These are phyloP conservation scores for Cladosporium sp. DNA, from an alignment of 2,329 filamentous ascomycete genomes.

Conservation along the genomic window DNA sequence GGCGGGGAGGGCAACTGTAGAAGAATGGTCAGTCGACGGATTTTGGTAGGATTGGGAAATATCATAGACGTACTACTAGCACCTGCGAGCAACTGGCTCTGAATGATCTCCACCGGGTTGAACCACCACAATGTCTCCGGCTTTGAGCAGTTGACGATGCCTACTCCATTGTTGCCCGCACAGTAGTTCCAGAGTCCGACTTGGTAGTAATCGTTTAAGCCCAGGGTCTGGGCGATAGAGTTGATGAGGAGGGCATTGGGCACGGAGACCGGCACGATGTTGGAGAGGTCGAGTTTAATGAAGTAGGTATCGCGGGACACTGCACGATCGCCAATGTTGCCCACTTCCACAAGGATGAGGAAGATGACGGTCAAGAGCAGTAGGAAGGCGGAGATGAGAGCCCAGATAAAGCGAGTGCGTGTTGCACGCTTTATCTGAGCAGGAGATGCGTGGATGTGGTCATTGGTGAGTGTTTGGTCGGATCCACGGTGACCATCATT, in stretches of 20 bases:
- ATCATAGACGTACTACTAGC: conserved; percentile 63
- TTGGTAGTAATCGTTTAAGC: conserved; percentile 91
- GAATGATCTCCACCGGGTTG: conserved; percentile 80
- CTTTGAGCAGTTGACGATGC: conserved; percentile 73
- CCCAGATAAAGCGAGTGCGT: conserved; percentile 59
- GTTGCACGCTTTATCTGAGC: conserved; percentile 51
- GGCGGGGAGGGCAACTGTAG: conserved; percentile 69
- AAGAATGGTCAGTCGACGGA: conserved; percentile 26
- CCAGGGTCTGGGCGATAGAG: conserved; percentile 80
- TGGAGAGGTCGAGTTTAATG: conserved; percentile 76
- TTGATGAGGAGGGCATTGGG: conserved; percentile 77
- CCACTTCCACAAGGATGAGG: conserved; percentile 76
- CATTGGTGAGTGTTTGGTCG: conserved; percentile 32
- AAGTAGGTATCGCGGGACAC: conserved; percentile 75
- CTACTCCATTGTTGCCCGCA: conserved; percentile 75
- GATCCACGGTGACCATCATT: conserved; percentile 22
- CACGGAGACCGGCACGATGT: conserved; percentile 73
- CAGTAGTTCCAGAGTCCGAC: conserved; percentile 92
- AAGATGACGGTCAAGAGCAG: conserved; percentile 77
- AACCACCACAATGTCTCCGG: conserved; percentile 81
- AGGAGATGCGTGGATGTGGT: conserved; percentile 35
- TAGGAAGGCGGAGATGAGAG: conserved; percentile 64
- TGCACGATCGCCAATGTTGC: conserved; percentile 62
- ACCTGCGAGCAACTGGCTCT: conserved; percentile 76
- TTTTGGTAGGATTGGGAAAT: neutral